Base-by-base conservation (phyloP, 1,284 basidiomycete species). In the Cryptococcus hybrid region DNA sequence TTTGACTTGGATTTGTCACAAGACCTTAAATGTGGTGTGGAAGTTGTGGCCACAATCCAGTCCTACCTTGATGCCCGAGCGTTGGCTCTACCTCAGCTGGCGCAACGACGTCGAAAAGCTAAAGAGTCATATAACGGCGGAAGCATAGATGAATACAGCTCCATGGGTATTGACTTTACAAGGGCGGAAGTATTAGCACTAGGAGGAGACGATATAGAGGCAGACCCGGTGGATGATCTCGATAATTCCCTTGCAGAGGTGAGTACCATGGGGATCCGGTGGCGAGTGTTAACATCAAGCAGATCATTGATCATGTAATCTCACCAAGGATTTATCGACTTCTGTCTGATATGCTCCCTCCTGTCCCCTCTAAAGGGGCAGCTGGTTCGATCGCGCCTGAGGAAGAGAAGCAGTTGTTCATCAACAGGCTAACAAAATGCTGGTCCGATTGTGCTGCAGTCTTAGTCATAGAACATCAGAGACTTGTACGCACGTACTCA, bases 391-490 rank as follows among this genome's bases (percentile, higher is more conserved):
- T 1, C 6, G 36, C 54, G 35, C 42, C 57, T 47, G 58, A 68
- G 43, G 64, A 71, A 3, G 78, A 79, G 7, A 55, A 66, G 30
- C 70, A 70, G 38, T 52, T 63, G 4, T 74, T 76, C 49, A 64
- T 79, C 42, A 83, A 85, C 61, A 70, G 79, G 42, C 85, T 90
- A 77, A 82, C 91, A 18, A 84, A 86, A 60, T 88, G 86, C 66
- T 94, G 90, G 89, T 82, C 88, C 3, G 85, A 86, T 7, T 92
- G 88, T 66, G 85, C 84, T 0, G 81, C 82, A 40, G 83, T 90
- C 24, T 70, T 88, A 9, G 77, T 78, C 1, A 84, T 89, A 7
- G 83, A 85, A 55, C 85, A 86, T 59, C 80, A 80, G 9, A 74
- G 80, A 57, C 77, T 80, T 66, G 86, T 85, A 56, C 64, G 79